A percentile compares a stretch with the other conserved stretches of the same genome.
Conservation (phyloP, 2,329 filamentous ascomycete genomes). For the Botrytis deweyae region DNA sequence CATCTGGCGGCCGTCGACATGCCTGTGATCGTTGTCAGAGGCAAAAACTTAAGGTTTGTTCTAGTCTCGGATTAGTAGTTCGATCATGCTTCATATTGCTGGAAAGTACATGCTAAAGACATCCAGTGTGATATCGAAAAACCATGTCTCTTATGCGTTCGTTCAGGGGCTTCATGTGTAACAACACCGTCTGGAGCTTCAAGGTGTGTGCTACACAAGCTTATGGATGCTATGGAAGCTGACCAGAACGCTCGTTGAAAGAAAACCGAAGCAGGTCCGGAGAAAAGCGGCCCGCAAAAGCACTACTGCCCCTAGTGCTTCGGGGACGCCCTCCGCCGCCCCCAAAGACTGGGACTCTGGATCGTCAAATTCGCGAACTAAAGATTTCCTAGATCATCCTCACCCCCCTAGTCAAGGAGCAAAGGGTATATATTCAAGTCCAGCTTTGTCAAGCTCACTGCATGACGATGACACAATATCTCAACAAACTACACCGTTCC, state of each 20-base stretch:
- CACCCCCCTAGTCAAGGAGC: background rate
- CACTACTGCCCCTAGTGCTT: background rate
- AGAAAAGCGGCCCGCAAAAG: background rate
- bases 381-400: background rate
- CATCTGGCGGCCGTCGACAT: background rate
- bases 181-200: background rate
- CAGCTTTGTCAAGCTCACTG: background rate
- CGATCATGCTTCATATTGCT: background rate
- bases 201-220: background rate
- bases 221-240: background rate
- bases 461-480: background rate
- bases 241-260: background rate
- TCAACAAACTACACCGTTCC: background rate
- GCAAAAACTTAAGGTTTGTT: background rate
- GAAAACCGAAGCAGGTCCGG: background rate
- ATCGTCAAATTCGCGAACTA: background rate
- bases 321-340: background rate
- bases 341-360: background rate
- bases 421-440: background rate
- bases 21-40: background rate
- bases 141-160: background rate
- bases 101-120: background rate
- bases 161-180: background rate
- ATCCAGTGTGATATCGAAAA: background rate
- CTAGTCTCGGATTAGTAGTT: background rate